Evolutionary conservation across 2,329 filamentous ascomycete species (phyloP), one percentile per base, ranked within the genome.

Genomic region (Cladosporium sp.): DNA sequence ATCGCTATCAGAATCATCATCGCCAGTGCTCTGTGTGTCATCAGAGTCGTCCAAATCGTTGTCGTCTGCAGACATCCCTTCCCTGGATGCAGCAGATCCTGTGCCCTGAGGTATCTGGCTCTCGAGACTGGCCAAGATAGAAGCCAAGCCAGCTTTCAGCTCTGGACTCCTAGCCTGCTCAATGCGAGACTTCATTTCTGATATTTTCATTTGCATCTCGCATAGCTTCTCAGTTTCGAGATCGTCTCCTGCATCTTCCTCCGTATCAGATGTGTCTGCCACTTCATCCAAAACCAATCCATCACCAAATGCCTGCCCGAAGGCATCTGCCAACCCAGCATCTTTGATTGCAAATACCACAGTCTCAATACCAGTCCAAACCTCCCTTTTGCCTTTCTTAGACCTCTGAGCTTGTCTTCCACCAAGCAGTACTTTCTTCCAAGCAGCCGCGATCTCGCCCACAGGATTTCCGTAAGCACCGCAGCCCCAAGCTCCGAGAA

Each of bases 401-500:
- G 70, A 68, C 19, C 68, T 64, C 15, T 62, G 60, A 25, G 61
- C 66, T 19, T 67, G 64, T 17, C 62, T 60, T 25, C 62, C 60
- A 35, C 68, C 68, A 7, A 61, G 64, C 32, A 71, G 60, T 3
- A 72, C 71, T 53, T 68, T 74, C 61, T 70, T 73, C 77, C 83
- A 86, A 0, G 78, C 77, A 8, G 70, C 67, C 13, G 83, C 82
- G 24, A 86, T 70, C 67, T 85, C 81, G 0, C 68, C 69, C 0
- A 83, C 77, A 0, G 83, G 83, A 58, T 86, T 86, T 0, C 81
- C 82, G 58, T 85, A 84, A 0, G 81, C 83, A 2, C 83, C 83
- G 60, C 83, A 85, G 0, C 84, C 83, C 82, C 83, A 86, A 0
- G 83, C 83, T 0, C 83, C 84, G 0, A 86, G 71, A 0, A 86